A percentile compares a stretch with the other conserved stretches of the same genome.
These are phyloP conservation scores for Narthecium ossifragum DNA, from an alignment of 106 monocot species.

Conservation along the genomic window DNA sequence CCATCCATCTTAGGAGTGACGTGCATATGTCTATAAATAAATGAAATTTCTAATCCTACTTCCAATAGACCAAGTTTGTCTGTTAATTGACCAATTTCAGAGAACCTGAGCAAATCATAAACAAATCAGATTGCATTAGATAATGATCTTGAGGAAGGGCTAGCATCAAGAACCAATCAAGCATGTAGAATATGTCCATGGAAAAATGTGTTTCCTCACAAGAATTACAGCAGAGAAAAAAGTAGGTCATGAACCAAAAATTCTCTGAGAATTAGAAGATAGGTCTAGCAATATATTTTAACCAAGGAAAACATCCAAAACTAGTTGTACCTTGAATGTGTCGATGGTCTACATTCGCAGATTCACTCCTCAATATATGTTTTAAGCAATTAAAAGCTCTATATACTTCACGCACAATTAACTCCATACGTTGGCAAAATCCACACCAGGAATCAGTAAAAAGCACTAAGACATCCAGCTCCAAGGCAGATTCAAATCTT, in stretches of 20 bases:
- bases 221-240: no score
- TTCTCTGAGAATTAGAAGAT: neutral
- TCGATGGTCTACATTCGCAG: conserved; percentile 4
- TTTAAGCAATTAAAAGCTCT: conserved; percentile 44
- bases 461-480: conserved; percentile 68
- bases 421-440: conserved; percentile 80
- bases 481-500: conserved; percentile 22
- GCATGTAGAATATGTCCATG: neutral
- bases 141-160: neutral
- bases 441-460: conserved; percentile 87
- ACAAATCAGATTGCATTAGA: no score
- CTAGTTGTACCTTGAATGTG: conserved; percentile 35
- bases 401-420: conserved; percentile 84
- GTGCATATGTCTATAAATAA: no score
- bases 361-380: conserved; percentile 19
- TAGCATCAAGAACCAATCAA: neutral
- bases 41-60: no score
- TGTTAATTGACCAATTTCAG: no score
- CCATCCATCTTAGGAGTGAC: no score
- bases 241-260: neutral
- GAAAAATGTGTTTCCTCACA: neutral
- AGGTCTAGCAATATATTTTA: neutral
- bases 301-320: neutral
- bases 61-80: no score
- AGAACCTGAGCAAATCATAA: no score